Evolutionary conservation across 192 early-diverging fungal genomes (phyloP), one percentile per base, ranked within the genome.

Genomic region (Coemansia sp.): DNA sequence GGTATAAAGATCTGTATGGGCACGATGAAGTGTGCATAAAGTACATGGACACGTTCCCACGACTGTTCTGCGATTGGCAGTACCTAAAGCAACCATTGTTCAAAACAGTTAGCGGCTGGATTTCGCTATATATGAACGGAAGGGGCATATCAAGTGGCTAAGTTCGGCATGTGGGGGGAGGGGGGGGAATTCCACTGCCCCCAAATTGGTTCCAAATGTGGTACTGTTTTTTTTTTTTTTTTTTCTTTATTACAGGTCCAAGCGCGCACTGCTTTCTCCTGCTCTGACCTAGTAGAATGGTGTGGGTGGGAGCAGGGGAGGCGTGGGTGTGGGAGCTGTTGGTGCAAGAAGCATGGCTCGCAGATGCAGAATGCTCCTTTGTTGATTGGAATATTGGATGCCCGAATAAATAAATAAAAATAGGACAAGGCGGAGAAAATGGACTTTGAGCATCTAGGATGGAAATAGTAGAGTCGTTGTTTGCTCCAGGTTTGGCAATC

Each of bases 241-340:
- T n/a, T n/a, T 24, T 24, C 9, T 43, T 22, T 22, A 22, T 22
- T 22, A 22, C 49, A 29, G 49, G 22, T 27, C 49, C 49, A 10
- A 13, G 49, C 12, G 13, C 13, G 27, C 29, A 30, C 52, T 30
- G 29, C 52, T 55, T 2, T 30, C 29, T 13, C 1, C 4, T 32
- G 52, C 29, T 53, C 27, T 30, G 27, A n/a, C 50, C 7, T 9
- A 53, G 50, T 53, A 53, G 50, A 53, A 13, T 15, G 43, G 12
- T 22, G 44, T 47, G 10, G 29, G 27, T 32, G 29, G 15, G 27
- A 32, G 29, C 4, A 12, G 22, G 29, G 27, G 52, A 15, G 52
- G 52, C 52, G 52, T 55, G 52, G 52, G 52, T 55, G 52, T 55
- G 52, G 52, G 52, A 55, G 52, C 52, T 32, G 52, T 4, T 30